These are phyloP conservation scores for Nakaseomyces kungkrabaensis DNA, from an alignment of 1,139 yeast species.

Conservation along the genomic window DNA sequence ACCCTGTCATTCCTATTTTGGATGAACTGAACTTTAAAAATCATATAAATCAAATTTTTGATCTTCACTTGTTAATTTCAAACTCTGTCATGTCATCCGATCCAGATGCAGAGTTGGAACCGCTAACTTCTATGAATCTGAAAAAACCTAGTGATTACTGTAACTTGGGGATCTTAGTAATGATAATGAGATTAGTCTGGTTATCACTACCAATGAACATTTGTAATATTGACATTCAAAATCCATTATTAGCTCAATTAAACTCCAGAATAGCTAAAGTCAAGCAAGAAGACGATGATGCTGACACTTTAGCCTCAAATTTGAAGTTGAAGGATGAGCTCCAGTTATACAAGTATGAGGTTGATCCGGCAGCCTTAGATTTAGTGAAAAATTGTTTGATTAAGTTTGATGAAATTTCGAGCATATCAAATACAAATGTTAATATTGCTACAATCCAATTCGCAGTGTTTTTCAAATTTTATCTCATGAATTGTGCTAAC, in stretches of 20 bases:
- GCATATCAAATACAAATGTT: slow-evolving; percentile 28
- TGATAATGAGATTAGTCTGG: slow-evolving; percentile 43
- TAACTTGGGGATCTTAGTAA: slow-evolving; percentile 35
- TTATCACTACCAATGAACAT: slow-evolving; percentile 37
- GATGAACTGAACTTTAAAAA: slow-evolving; percentile 36
- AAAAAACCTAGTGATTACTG: slow-evolving; percentile 26
- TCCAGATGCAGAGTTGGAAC: slow-evolving; percentile 6
- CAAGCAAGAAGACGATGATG: not conserved
- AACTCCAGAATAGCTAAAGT: slow-evolving; percentile 6
- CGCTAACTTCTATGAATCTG: slow-evolving; percentile 13
- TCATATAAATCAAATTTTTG: slow-evolving; percentile 22
- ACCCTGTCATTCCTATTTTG: slow-evolving; percentile 43
- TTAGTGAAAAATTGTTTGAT: slow-evolving; percentile 24
- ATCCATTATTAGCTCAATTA: slow-evolving; percentile 7
- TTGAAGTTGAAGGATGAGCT: slow-evolving; percentile 19
- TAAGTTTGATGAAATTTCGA: slow-evolving; percentile 27
- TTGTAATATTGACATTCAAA: slow-evolving; percentile 24
- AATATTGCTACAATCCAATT: slow-evolving; percentile 39
- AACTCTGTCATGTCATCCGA: slow-evolving; percentile 4
- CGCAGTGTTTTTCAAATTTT: slow-evolving; percentile 38
- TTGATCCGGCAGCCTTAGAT: slow-evolving; percentile 21
- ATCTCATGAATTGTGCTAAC: slow-evolving; percentile 38
- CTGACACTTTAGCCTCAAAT: not conserved
- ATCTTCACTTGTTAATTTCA: slow-evolving; percentile 2
- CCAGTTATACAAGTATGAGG: slow-evolving; percentile 20